These are phyloP conservation scores for Diaporthe citriasiana DNA, from an alignment of 2,329 filamentous ascomycete genomes.

Conservation along the genomic window DNA sequence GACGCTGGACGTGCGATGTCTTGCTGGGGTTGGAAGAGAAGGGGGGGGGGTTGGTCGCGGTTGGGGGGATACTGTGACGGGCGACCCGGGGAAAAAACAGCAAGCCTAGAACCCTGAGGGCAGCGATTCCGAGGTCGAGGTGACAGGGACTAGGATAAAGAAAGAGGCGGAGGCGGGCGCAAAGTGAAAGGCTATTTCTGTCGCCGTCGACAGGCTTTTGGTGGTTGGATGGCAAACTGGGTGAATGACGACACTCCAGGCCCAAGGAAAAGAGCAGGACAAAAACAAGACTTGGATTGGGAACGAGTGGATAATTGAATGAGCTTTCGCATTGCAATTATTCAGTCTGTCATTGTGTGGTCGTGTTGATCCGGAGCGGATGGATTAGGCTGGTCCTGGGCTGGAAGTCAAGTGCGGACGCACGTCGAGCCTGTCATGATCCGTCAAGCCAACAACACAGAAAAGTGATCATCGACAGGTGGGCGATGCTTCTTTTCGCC, in stretches of 20 bases:
- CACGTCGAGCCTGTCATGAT: neutral
- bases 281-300: neutral
- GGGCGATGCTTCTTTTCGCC: neutral
- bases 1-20: constrained; percentile 29
- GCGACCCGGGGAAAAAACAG: constrained; percentile 2
- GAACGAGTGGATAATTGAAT: neutral
- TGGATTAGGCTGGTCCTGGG: neutral
- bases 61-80: constrained; percentile 9
- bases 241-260: no score
- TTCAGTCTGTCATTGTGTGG: neutral
- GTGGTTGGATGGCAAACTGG: constrained; percentile 3
- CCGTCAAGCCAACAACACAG: constrained; percentile 12
- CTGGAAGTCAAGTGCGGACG: constrained; percentile 1
- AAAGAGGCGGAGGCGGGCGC: constrained; percentile 17
- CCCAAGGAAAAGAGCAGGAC: neutral
- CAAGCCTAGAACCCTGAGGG: neutral
- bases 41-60: neutral
- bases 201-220: neutral
- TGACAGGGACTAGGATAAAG: neutral
- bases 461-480: neutral
- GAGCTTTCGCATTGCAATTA: neutral
- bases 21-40: neutral
- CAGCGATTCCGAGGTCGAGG: constrained; percentile 20
- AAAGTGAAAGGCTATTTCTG: constrained; percentile 20
- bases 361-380: neutral